A percentile compares a stretch with the other conserved stretches of the same genome.
Conservation (phyloP, 1,284 basidiomycete species). For the Ganoderma leucocontextum region DNA sequence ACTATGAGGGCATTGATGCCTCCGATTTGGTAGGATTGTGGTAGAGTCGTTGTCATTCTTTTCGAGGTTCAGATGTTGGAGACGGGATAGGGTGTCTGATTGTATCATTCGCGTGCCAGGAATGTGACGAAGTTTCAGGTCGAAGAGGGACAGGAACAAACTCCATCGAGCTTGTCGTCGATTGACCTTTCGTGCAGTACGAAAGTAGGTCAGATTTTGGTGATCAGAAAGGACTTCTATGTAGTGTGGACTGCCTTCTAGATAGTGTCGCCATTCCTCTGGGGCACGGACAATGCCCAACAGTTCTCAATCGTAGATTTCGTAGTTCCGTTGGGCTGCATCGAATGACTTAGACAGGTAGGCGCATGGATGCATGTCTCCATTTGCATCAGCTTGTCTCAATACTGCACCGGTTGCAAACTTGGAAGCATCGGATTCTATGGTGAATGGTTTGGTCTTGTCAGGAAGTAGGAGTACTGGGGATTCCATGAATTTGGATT, state of each 20-base stretch:
- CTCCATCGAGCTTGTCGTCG: conserved; percentile 16
- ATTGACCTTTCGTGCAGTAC: conserved; percentile 17
- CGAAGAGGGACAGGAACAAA: conserved; percentile 15
- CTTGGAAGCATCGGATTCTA: background rate
- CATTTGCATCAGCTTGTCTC: conserved; percentile 6
- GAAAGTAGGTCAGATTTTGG: conserved; percentile 22
- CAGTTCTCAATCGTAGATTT: conserved; percentile 37
- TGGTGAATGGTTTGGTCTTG: conserved; percentile 8
- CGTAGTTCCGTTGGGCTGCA: conserved; percentile 4
- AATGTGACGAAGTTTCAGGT: conserved; percentile 3
- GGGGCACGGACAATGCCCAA: conserved; percentile 27
- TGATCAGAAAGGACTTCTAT: conserved; percentile 24
- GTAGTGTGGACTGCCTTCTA: conserved; percentile 22
- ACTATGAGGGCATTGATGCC: conserved; percentile 48
- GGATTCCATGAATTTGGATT: conserved; percentile 7
- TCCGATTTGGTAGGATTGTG: conserved; percentile 1
- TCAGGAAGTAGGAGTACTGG: background rate
- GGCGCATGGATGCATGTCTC: conserved; percentile 18
- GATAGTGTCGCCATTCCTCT: conserved; percentile 27
- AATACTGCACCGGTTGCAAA: background rate
- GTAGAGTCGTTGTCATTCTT: conserved; percentile 10
- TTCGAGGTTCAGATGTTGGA: conserved; percentile 24
- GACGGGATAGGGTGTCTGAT: conserved; percentile 23
- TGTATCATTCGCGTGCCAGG: conserved; percentile 6
- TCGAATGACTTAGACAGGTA: conserved; percentile 20